Evolutionary conservation across 805 yeast genomes (phyloP).

Genomic region (Saturnispora mendoncae): DNA sequence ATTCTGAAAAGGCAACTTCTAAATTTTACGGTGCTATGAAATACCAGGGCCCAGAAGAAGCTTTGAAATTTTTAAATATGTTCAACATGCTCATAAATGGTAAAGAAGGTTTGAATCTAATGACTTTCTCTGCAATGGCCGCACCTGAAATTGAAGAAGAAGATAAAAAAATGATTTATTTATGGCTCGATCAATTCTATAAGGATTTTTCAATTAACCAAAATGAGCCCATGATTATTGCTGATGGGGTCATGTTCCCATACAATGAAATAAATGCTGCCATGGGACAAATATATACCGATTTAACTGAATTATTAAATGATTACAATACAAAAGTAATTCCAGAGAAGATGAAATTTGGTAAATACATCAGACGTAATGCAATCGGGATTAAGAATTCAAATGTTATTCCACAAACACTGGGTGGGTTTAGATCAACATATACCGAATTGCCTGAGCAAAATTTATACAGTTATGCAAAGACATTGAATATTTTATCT

Average conservation of each 20-base stretch:
- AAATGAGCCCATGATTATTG: conserved; percentile 43
- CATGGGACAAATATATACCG: conserved; percentile 48
- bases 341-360: conserved; percentile 24
- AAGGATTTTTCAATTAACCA: conserved; percentile 14
- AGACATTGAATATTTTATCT: not conserved
- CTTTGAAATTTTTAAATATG: conserved; percentile 19
- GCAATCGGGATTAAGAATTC: conserved; percentile 40
- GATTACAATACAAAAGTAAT: conserved; percentile 25
- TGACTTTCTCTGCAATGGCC: conserved; percentile 12
- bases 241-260: conserved; percentile 62
- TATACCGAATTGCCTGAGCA: conserved; percentile 5
- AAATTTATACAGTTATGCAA: not conserved
- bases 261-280: conserved; percentile 41
- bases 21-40: conserved; percentile 20
- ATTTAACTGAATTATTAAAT: conserved; percentile 32
- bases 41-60: conserved; percentile 17
- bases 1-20: conserved; percentile 18
- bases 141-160: conserved; percentile 10
- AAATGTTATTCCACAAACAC: conserved; percentile 41
- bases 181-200: conserved; percentile 5
- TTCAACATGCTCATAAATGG: conserved; percentile 14
- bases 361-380: conserved; percentile 34
- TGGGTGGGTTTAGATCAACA: conserved; percentile 17
- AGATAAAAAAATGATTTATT: conserved; percentile 1
- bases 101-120: conserved; percentile 10